phyloP scores from a whole-genome alignment of 768 basidiomycete genomes.

The Nidularia pulvinata region DNA sequence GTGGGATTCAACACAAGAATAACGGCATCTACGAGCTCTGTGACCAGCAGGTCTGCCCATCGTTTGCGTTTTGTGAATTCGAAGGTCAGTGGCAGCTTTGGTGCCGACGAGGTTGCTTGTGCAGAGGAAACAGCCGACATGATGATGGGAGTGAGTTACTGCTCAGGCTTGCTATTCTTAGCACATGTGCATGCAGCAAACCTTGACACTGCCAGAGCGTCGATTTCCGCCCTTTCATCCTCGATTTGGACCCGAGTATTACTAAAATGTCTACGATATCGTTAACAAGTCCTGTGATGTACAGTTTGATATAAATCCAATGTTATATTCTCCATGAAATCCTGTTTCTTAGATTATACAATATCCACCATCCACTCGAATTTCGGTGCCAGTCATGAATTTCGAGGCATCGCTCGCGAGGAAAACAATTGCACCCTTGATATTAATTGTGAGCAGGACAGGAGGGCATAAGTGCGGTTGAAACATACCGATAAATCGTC shows the following conservation, averaged over 20 bases:
- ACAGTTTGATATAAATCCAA: too few species aligned
- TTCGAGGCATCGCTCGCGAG: constrained; percentile 87
- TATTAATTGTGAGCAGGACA: neutral
- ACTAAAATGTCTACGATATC: neutral
- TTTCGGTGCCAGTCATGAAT: constrained; percentile 88
- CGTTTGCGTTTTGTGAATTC: constrained; percentile 89
- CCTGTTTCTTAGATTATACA: constrained; percentile 50
- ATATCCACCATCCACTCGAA: constrained; percentile 91
- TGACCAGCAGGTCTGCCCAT: constrained; percentile 81
- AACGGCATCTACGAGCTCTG: constrained; percentile 76
- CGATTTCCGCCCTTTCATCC: too few species aligned
- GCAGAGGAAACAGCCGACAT: constrained; percentile 4
- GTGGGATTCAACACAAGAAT: constrained; percentile 65
- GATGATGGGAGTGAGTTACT: neutral
- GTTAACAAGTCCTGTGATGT: neutral
- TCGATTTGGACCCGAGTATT: neutral
- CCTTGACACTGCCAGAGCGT: too few species aligned
- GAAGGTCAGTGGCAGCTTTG: constrained; percentile 37
- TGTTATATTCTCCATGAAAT: too few species aligned
- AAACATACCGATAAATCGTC: constrained; percentile 80
- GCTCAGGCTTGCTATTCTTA: neutral
- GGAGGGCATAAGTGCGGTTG: neutral
- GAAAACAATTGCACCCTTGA: constrained; percentile 85
- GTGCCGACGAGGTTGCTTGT: constrained; percentile 9
- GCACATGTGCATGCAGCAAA: too few species aligned